Evolutionary conservation across 768 basidiomycete genomes (phyloP).

Genomic region (Auricularia sp.): DNA sequence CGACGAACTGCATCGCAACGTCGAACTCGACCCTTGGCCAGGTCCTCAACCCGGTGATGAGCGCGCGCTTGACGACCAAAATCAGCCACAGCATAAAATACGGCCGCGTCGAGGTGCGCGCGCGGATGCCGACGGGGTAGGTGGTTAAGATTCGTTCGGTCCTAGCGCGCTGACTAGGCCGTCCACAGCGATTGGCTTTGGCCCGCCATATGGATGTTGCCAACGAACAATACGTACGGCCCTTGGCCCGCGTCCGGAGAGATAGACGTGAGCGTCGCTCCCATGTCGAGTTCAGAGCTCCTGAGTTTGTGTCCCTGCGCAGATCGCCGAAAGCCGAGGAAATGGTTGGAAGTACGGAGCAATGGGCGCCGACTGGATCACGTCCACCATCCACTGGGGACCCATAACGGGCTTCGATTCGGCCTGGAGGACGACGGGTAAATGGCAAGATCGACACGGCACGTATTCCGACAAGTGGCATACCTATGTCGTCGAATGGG

Average conservation of each 20-base stretch:
- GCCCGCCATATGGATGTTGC: conserved; percentile 80
- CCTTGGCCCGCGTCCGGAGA: conserved; percentile 28
- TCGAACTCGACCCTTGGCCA: conserved; percentile 46
- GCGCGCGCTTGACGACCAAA: conserved; percentile 26
- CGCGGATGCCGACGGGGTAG: conserved; percentile 20
- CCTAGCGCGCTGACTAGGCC: conserved; percentile 10
- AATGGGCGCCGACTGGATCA: conserved; percentile 54
- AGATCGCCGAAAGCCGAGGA: conserved; percentile 50
- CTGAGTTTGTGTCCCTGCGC: neutral
- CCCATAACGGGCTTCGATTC: conserved; percentile 47
- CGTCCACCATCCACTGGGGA: conserved; percentile 69
- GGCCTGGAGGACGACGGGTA: conserved; percentile 24
- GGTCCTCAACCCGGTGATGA: conserved; percentile 39
- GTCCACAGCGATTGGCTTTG: conserved; percentile 25
- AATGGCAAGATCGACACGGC: conserved; percentile 17
- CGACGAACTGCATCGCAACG: conserved; percentile 12
- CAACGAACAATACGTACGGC: conserved; percentile 54
- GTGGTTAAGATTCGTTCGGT: conserved; percentile 6
- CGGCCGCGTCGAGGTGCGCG: conserved; percentile 29
- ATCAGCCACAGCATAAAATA: conserved; percentile 32
- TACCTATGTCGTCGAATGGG: conserved; percentile 31
- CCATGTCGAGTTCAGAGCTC: neutral
- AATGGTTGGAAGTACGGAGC: conserved; percentile 46
- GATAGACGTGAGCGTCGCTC: conserved; percentile 22
- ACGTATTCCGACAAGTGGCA: conserved; percentile 24